Percentiles rank a stretch among this genome's conserved stretches.
These are phyloP conservation scores for Pseudogymnoascus sp. DNA, from an alignment of 2,329 filamentous ascomycete genomes.

Conservation along the genomic window DNA sequence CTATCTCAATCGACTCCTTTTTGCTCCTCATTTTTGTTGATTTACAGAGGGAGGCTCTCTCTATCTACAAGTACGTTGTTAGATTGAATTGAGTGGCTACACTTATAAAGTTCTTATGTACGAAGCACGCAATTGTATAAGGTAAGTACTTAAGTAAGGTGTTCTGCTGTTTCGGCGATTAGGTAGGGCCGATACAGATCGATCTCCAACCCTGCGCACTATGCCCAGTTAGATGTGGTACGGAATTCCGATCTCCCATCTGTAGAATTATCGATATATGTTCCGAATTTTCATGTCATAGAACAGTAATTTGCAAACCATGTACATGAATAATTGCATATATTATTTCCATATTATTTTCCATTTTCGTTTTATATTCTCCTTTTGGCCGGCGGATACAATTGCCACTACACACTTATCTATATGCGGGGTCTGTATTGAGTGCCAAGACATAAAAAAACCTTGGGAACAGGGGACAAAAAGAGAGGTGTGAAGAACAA, in stretches of 20 bases:
- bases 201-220: neutral
- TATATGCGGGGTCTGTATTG: neutral
- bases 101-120: neutral
- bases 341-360: neutral
- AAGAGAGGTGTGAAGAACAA: neutral
- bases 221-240: neutral
- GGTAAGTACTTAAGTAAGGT: conserved; percentile 2
- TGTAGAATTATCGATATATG: neutral
- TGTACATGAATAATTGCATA: neutral
- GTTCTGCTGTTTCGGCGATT: neutral
- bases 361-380: neutral
- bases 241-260: neutral
- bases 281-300: neutral
- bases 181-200: neutral
- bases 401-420: neutral
- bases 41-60: neutral
- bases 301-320: neutral
- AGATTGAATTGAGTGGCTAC: neutral
- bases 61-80: neutral
- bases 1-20: neutral
- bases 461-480: neutral
- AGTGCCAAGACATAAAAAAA: neutral
- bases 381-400: neutral
- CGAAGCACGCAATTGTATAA: neutral
- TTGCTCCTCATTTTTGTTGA: neutral